Percentiles rank a stretch among this genome's conserved stretches.
Evolutionary conservation across 805 yeast species (phyloP).

Genomic region (Pichia paraexigua): DNA sequence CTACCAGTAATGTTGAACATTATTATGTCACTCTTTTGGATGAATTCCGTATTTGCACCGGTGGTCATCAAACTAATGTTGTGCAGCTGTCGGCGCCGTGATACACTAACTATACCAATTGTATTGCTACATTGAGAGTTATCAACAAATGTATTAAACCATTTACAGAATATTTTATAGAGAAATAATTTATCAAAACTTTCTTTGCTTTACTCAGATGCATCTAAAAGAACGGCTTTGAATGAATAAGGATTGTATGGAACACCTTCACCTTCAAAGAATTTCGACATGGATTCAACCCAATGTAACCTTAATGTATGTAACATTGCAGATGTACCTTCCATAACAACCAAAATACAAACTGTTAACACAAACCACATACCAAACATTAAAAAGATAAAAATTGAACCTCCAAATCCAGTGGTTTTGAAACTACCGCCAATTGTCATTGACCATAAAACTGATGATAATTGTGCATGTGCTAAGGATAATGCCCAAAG

Average conservation of each 20-base stretch:
- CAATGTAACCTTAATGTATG: constrained; percentile 98
- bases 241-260: constrained; percentile 87
- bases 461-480: constrained; percentile 92
- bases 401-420: constrained; percentile 60
- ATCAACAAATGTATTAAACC: too few species aligned
- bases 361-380: constrained; percentile 94
- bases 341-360: constrained; percentile 90
- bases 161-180: too few species aligned
- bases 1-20: too few species aligned
- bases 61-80: too few species aligned
- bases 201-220: not conserved
- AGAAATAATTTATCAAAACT: too few species aligned
- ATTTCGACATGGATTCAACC: constrained; percentile 99
- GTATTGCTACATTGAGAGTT: too few species aligned
- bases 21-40: too few species aligned
- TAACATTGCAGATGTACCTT: constrained; percentile 98
- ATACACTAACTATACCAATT: too few species aligned
- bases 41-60: too few species aligned
- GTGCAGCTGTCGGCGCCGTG: too few species aligned
- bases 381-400: constrained; percentile 75
- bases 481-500: constrained; percentile 97
- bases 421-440: constrained; percentile 62
- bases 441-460: constrained; percentile 93
- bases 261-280: constrained; percentile 93
- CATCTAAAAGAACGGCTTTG: constrained; percentile 19